Evolutionary conservation across 2,329 filamentous ascomycete species (phyloP), one percentile per base, ranked within the genome.

Genomic region (Xylogone sp.): DNA sequence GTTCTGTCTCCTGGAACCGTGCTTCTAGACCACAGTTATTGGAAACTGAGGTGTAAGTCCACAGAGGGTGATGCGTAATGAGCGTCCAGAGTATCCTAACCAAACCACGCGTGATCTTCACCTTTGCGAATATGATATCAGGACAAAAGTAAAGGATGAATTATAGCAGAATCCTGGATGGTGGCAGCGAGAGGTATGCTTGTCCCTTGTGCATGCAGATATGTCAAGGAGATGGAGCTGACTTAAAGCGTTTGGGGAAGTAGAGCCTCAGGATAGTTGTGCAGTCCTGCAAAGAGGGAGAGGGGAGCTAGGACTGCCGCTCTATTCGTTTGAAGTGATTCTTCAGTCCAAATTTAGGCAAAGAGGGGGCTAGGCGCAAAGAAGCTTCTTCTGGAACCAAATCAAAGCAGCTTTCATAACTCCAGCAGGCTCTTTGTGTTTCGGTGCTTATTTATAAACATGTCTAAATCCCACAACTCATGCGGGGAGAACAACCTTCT

Each of bases 11-110:
- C 51, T 52, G 58, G 53, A 46, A 45, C 43, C 51, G 52, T 61
- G 53, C 60, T 63, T n/a, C 61, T 62, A 60, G 63, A 62, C 57
- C 51, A 55, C 53, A 57, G 58, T 51, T 49, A 50, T 52, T 49
- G 53, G 53, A 55, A 58, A 54, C 39, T 59, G 53, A 55, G 54
- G 56, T 64, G 59, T 56, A 49, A 56, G 55, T 49, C 56, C 57
- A 60, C 59, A 61, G 56, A 51, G 53, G 54, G 8, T 39, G n/a
- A 18, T 16, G 5, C n/a, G 8, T 39, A 16, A 13, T 16, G 13
- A 39, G 49, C 54, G 56, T 51, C 48, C 56, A 55, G 58, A 58
- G 57, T 63, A 53, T 46, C 49, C 53, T 34, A 42, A 51, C 53
- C 56, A 51, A 52, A 57, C 53, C 51, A 51, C 50, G 56, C 60